Evolutionary conservation across 164 flowering plant species (phyloP).

Genomic region (Paratinospora sagittata): DNA sequence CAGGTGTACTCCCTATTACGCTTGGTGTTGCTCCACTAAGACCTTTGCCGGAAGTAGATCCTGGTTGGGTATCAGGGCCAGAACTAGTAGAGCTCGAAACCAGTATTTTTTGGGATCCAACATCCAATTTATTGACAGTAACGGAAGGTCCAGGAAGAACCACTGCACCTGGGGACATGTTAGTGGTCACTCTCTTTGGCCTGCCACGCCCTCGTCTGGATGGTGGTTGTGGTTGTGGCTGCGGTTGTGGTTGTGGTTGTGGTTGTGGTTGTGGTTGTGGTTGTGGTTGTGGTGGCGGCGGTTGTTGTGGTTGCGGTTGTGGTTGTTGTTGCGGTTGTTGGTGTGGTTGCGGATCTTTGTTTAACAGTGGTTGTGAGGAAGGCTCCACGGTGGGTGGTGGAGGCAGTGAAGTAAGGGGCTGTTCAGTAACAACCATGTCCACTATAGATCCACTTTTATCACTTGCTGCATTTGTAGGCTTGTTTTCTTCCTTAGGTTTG

Average conservation of each 20-base stretch:
- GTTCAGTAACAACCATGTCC: conserved; percentile 22
- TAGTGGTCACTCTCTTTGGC: conserved; percentile 57
- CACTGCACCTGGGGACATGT: conserved; percentile 26
- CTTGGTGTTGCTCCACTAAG: conserved; percentile 23
- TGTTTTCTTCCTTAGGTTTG: conserved; percentile 35
- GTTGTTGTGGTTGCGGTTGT: too few relatives aligned
- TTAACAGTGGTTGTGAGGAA: conserved; percentile 7
- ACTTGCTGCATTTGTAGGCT: conserved; percentile 24
- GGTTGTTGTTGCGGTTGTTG: too few relatives aligned
- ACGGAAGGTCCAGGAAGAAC: conserved; percentile 26
- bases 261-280: too few relatives aligned
- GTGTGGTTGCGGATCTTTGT: conserved; percentile 35
- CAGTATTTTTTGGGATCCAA: conserved; percentile 20
- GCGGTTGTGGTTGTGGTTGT: too few relatives aligned
- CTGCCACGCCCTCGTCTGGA: conserved; percentile 89
- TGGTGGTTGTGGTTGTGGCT: conserved; percentile 58
- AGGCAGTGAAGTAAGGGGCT: conserved; percentile 2
- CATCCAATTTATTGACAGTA: conserved; percentile 23
- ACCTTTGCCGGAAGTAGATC: conserved; percentile 15
- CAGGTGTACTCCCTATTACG: conserved; percentile 15
- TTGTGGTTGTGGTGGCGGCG: too few relatives aligned
- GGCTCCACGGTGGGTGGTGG: conserved; percentile 4
- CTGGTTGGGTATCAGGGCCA: conserved; percentile 23
- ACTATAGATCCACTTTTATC: conserved; percentile 28
- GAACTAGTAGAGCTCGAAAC: conserved; percentile 13